Percentiles rank a stretch among this genome's conserved stretches.
Evolutionary conservation across 257 asterid species (phyloP).

Genomic region (Capsicum pubescens): DNA sequence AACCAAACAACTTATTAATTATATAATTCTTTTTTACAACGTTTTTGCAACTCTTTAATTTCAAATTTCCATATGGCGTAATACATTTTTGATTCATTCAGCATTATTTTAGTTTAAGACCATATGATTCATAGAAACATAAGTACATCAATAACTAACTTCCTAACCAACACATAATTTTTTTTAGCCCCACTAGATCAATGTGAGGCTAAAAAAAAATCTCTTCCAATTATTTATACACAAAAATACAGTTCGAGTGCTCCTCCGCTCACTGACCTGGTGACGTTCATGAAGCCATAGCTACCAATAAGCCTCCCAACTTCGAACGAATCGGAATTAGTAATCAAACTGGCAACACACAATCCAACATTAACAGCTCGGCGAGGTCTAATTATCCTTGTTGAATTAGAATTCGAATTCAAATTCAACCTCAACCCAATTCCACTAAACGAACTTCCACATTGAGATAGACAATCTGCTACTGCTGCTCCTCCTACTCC

Average conservation of each 20-base stretch:
- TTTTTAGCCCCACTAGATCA: too few relatives aligned
- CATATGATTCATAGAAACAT: too few relatives aligned
- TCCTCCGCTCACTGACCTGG: conserved; percentile 52
- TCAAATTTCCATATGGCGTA: too few relatives aligned
- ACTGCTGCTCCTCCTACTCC: conserved; percentile 29
- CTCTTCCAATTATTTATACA: not conserved
- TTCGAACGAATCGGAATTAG: conserved; percentile 69
- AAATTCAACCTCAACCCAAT: not conserved
- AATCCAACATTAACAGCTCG: conserved; percentile 29
- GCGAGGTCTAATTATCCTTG: conserved; percentile 28
- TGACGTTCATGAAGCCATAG: conserved; percentile 88
- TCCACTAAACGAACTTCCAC: conserved; percentile 21
- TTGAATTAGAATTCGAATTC: conserved; percentile 9
- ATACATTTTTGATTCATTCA: too few relatives aligned
- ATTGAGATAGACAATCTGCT: conserved; percentile 19
- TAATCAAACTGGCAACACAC: conserved; percentile 64
- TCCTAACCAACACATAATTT: too few relatives aligned
- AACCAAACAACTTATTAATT: too few relatives aligned
- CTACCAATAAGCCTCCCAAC: conserved; percentile 86
- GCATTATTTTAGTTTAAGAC: too few relatives aligned
- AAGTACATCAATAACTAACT: too few relatives aligned
- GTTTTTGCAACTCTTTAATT: too few relatives aligned
- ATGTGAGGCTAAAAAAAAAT: not conserved
- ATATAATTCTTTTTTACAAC: too few relatives aligned
- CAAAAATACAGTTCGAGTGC: not conserved